Evolutionary conservation across 345 rosid species (phyloP), one percentile per base, ranked within the genome.

Genomic region (Carallia brachiata): DNA sequence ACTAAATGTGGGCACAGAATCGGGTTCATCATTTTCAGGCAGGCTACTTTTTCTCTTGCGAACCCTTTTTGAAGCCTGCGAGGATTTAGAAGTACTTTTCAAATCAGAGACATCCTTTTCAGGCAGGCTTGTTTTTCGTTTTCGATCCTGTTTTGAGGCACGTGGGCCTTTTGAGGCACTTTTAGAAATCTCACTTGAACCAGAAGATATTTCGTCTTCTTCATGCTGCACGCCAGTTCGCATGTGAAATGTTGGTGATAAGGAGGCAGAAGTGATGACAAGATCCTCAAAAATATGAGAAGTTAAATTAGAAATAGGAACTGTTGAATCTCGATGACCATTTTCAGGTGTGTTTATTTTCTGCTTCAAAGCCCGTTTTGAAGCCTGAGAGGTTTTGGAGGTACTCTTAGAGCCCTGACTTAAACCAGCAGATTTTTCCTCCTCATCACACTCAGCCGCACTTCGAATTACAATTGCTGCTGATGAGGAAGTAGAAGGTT

Each of bases 371-470:
- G 36, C 65, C 50, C 36, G 28, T 73, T 82, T 81, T 63, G 66
- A 70, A 55, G 75, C 61, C 28, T 1, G 28, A 60, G 47, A 27
- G 62, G 36, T 66, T 72, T 82, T 89, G 47, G 84, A 36, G 54
- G 74, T 58, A 61, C 75, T 71, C 60, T 74, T 76, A 23, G 78
- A 65, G 68, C 57, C 84, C 78, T 66, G 78, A 59, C 58, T 70
- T 73, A 76, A 70, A 53, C 61, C 62, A 60, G 75, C 78, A 65
- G 75, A 73, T 75, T 85, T 86, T 62, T 90, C 96, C 77, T 71
- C 92, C 81, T 87, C 91, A 40, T 92, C 92, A 82, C 99, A 95
- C 75, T 92, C 99, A 7, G 75, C 90, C 70, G 84, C 89, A 78
- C 91, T 90, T 71, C 97, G 90, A 70, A 95, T 89, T 28, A 90